Evolutionary conservation across 2,329 filamentous ascomycete genomes (phyloP).

Genomic region (Thielaviopsis ethacetica): DNA sequence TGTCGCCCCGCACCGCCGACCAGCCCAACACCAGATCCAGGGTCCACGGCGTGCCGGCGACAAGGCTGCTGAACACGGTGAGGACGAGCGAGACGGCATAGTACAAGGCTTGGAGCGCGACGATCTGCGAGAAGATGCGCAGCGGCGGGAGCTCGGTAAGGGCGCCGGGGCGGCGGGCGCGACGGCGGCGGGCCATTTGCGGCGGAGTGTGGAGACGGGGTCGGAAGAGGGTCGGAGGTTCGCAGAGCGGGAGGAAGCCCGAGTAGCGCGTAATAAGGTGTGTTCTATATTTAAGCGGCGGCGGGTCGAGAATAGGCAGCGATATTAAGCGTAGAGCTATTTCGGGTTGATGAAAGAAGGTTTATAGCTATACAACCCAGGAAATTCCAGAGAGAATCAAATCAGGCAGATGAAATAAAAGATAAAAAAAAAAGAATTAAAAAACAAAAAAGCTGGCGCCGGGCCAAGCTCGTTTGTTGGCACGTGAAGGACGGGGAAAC

Average conservation of each 20-base stretch:
- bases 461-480: neutral
- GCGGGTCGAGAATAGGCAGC: too few relatives aligned
- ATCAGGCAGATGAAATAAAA: neutral
- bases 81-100: slow-evolving; percentile 35
- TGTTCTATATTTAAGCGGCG: too few relatives aligned
- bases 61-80: slow-evolving; percentile 41
- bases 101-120: slow-evolving; percentile 38
- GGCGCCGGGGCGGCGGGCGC: slow-evolving; percentile 42
- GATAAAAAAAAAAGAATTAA: neutral
- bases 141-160: slow-evolving; percentile 44
- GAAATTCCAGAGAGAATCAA: neutral
- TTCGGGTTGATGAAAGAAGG: too few relatives aligned
- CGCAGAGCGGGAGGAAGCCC: neutral
- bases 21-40: slow-evolving; percentile 41
- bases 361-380: too few relatives aligned
- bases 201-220: neutral
- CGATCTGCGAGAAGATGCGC: slow-evolving; percentile 42
- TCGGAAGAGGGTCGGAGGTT: too few relatives aligned
- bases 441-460: neutral
- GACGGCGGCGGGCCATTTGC: slow-evolving; percentile 38
- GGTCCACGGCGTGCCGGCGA: slow-evolving; percentile 38
- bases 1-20: slow-evolving; percentile 42
- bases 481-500: neutral
- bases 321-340: too few relatives aligned
- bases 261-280: neutral